Percentiles rank a stretch among this genome's conserved stretches.
Evolutionary conservation across 1,284 basidiomycete species (phyloP).

Genomic region (Golubevia sp.): DNA sequence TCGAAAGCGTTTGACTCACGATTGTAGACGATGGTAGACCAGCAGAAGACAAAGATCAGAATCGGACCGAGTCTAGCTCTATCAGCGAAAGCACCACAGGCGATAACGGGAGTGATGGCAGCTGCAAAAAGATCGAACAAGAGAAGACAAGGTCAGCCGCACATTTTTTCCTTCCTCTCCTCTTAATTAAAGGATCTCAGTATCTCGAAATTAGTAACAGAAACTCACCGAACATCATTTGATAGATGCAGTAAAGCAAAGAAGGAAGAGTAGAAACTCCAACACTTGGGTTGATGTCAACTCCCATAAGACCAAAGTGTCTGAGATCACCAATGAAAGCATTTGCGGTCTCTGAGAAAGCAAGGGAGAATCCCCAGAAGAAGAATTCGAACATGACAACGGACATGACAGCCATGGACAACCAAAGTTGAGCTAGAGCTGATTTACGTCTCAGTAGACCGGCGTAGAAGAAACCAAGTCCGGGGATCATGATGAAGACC

Average conservation of each 20-base stretch:
- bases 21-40: constrained; percentile 86
- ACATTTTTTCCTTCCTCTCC: background rate
- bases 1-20: constrained; percentile 31
- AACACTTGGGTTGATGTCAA: constrained; percentile 74
- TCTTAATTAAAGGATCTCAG: no score
- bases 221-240: constrained; percentile 85
- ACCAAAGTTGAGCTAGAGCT: constrained; percentile 87
- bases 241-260: constrained; percentile 84
- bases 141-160: background rate
- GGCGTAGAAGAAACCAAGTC: constrained; percentile 78
- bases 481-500: constrained; percentile 91
- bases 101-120: constrained; percentile 70
- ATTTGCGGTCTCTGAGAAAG: constrained; percentile 63
- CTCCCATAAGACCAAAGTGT: constrained; percentile 82
- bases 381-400: constrained; percentile 73
- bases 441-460: constrained; percentile 82
- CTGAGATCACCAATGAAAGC: constrained; percentile 66
- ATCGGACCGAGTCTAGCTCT: constrained; percentile 84
- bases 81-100: constrained; percentile 89
- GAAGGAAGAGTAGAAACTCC: constrained; percentile 68
- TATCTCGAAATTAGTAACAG: constrained; percentile 36
- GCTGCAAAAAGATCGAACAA: constrained; percentile 17
- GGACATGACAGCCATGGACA: constrained; percentile 76
- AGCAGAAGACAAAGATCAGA: constrained; percentile 85
- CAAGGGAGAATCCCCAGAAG: constrained; percentile 61